Conservation (phyloP, 2,329 filamentous ascomycete genomes). For the Bertia moriformis region DNA sequence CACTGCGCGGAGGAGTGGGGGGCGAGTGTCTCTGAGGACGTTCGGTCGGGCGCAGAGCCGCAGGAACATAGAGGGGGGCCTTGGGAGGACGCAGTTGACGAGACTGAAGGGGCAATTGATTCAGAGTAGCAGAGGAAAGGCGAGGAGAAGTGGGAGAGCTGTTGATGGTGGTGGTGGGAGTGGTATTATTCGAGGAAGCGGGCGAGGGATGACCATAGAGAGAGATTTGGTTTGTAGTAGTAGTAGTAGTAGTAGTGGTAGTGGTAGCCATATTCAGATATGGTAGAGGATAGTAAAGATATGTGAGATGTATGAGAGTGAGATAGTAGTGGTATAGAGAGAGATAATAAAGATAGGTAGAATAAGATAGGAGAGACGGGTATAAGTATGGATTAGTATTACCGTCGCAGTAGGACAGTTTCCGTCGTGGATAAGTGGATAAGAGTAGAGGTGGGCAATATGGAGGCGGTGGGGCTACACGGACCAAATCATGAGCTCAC, state of each 20-base stretch:
- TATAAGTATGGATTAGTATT: no score
- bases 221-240: conserved; percentile 14
- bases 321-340: not conserved
- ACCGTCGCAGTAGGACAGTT: not conserved
- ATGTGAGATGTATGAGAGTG: not conserved
- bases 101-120: conserved; percentile 24
- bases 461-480: no score
- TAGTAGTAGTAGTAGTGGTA: conserved; percentile 10
- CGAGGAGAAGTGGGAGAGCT: conserved; percentile 36
- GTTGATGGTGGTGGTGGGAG: conserved; percentile 32
- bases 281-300: not conserved
- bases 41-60: conserved; percentile 45
- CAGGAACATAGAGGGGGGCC: conserved; percentile 46
- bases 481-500: no score
- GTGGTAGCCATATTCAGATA: conserved; percentile 9
- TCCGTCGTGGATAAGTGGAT: no score
- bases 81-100: conserved; percentile 44
- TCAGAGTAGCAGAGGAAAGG: conserved; percentile 7
- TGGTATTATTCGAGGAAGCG: conserved; percentile 27
- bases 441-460: no score
- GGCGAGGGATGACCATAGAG: conserved; percentile 17
- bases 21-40: conserved; percentile 25
- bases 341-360: not conserved
- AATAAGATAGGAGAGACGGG: no score
- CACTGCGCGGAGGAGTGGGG: conserved; percentile 32